A percentile compares a stretch with the other conserved stretches of the same genome.
phyloP scores from a whole-genome alignment of 352 stramenopile genomes.

The Globisporangium takayamanum region DNA sequence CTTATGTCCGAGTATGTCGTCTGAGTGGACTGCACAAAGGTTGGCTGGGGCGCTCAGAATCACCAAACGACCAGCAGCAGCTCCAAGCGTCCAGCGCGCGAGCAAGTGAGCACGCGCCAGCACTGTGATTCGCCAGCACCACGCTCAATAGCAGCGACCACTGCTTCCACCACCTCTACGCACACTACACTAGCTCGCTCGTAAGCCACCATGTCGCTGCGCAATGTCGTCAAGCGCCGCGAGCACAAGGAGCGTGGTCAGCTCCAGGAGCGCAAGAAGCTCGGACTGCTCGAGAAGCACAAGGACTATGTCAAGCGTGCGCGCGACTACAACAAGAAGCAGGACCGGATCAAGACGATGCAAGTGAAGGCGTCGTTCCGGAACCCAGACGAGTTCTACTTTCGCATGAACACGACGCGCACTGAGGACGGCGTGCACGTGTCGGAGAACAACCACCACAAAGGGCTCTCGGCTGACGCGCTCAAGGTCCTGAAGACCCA shows the following conservation, averaged over 20 bases:
- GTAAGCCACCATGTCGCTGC: conserved; percentile 61
- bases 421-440: conserved; percentile 76
- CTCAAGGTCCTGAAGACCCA: conserved; percentile 94
- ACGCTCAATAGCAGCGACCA: background rate
- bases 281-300: conserved; percentile 97
- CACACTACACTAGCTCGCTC: too few species aligned
- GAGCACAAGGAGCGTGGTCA: conserved; percentile 98
- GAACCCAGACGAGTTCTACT: conserved; percentile 99
- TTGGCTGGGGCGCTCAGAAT: conserved; percentile 5
- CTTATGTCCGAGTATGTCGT: background rate
- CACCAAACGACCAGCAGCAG: background rate
- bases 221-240: conserved; percentile 98
- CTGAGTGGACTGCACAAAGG: background rate
- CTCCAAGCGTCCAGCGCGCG: background rate
- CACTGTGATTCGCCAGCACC: background rate
- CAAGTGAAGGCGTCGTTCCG: conserved; percentile 90
- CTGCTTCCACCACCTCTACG: background rate
- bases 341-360: conserved; percentile 84
- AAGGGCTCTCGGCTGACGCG: conserved; percentile 65
- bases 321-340: conserved; percentile 95
- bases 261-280: conserved; percentile 85
- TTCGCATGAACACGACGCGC: conserved; percentile 90
- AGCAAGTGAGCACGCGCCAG: background rate
- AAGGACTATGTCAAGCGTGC: conserved; percentile 97
- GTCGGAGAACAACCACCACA: conserved; percentile 64